A percentile compares a stretch with the other conserved stretches of the same genome.
Evolutionary conservation across 805 yeast species (phyloP).

Genomic region (Saccharomycopsis lassenensis): DNA sequence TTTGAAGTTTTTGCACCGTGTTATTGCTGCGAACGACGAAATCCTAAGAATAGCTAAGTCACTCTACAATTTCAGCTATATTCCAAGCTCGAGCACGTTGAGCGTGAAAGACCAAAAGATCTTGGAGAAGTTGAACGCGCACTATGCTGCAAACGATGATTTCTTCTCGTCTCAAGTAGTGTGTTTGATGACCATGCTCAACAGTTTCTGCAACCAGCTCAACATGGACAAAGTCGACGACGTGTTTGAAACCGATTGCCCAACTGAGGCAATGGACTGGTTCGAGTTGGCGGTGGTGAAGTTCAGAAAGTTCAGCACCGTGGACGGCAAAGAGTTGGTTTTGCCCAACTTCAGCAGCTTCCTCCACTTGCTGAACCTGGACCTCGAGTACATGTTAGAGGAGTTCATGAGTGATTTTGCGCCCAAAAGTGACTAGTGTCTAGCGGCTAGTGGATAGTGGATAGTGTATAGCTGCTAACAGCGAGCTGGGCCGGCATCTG

Average conservation of each 20-base stretch:
- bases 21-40: conserved; percentile 3
- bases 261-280: conserved; percentile 4
- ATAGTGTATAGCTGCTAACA: no score
- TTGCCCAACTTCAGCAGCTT: conserved; percentile 17
- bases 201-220: conserved; percentile 1
- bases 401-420: conserved; percentile 14
- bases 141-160: conserved; percentile 2
- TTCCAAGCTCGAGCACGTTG: conserved; percentile 2
- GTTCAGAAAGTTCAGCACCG: conserved; percentile 13
- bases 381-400: conserved; percentile 9
- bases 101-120: conserved; percentile 1
- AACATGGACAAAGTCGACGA: conserved; percentile 8
- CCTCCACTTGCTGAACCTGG: conserved; percentile 11
- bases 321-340: conserved; percentile 7
- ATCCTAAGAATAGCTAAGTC: conserved; percentile 6
- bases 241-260: conserved; percentile 3
- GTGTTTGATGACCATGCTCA: conserved; percentile 5
- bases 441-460: no score
- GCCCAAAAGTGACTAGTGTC: no score
- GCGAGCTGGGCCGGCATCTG: no score
- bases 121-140: conserved; percentile 9
- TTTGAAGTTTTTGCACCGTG: conserved; percentile 1
- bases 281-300: conserved; percentile 9
- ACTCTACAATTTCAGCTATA: conserved; percentile 12
- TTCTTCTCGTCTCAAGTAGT: conserved; percentile 10